These are phyloP conservation scores for Fusarium sp. DNA, from an alignment of 2,329 filamentous ascomycete genomes.

Conservation along the genomic window DNA sequence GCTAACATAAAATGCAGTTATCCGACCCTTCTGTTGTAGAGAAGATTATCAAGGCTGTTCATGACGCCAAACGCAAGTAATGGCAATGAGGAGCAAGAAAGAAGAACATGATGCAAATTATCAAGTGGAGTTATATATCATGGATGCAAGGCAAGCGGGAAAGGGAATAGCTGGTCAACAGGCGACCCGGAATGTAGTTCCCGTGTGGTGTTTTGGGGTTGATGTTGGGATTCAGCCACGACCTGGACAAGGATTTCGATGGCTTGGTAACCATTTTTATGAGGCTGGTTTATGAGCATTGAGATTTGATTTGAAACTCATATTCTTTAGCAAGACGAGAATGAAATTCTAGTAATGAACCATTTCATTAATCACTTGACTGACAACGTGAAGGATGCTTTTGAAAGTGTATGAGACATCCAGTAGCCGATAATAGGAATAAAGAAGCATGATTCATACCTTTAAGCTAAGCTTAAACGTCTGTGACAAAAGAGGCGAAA, in stretches of 20 bases:
- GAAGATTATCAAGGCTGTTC: constrained; percentile 88
- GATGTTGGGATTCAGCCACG: constrained; percentile 40
- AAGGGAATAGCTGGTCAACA: constrained; percentile 26
- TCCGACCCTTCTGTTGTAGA: constrained; percentile 91
- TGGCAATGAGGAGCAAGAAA: background rate
- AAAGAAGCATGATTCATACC: background rate
- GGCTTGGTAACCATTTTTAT: constrained; percentile 37
- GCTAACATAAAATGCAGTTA: constrained; percentile 66
- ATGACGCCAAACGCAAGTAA: constrained; percentile 70
- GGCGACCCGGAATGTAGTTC: constrained; percentile 28
- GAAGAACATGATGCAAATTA: constrained; percentile 31
- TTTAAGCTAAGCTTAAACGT: background rate
- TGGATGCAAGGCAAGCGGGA: constrained; percentile 44
- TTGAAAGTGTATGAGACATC: background rate
- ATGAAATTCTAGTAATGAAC: constrained; percentile 32
- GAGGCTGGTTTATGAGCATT: constrained; percentile 45
- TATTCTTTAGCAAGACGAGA: constrained; percentile 29
- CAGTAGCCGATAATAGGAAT: background rate
- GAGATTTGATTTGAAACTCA: constrained; percentile 31
- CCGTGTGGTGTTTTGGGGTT: constrained; percentile 48
- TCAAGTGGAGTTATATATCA: constrained; percentile 48
- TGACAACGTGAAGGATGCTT: background rate
- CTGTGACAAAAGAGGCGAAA: background rate
- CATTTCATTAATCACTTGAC: background rate
- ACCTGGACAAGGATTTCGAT: constrained; percentile 38